Evolutionary conservation across 2,329 filamentous ascomycete species (phyloP).

Genomic region (Dactylellina parvicollis): DNA sequence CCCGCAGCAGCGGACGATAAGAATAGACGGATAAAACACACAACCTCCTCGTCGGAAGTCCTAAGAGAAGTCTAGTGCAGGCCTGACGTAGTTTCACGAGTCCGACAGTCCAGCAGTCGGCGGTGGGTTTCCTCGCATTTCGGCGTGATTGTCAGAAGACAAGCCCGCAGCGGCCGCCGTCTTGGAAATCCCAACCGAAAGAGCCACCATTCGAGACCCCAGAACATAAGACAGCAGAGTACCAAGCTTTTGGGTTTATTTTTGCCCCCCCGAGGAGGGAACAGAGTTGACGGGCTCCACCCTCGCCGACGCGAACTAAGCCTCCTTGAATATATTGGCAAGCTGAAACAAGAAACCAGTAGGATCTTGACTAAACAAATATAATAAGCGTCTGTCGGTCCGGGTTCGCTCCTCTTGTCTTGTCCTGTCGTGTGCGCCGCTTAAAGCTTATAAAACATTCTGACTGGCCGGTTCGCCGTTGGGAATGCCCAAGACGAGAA

Average conservation of each 20-base stretch:
- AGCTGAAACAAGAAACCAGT: constrained; percentile 7
- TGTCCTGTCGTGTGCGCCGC: no score
- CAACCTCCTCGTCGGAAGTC: no score
- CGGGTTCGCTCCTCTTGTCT: no score
- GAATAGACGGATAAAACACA: no score
- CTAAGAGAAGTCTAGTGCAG: neutral
- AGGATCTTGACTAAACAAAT: no score
- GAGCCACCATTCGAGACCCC: neutral
- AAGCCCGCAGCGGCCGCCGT: no score
- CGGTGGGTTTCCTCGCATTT: neutral
- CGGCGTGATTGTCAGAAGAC: no score
- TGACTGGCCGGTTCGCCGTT: neutral
- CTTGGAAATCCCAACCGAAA: constrained; percentile 27
- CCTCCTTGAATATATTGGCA: neutral
- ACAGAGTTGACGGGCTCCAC: constrained; percentile 13
- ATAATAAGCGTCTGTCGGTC: no score
- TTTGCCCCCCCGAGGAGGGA: neutral
- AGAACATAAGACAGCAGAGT: no score
- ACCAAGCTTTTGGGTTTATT: no score
- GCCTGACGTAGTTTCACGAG: neutral
- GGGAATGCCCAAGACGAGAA: neutral
- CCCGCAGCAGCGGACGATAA: neutral
- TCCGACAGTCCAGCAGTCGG: no score
- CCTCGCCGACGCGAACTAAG: constrained; percentile 16
- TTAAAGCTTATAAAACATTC: no score